These are phyloP conservation scores for Solanum tarijense DNA, from an alignment of 257 asterid species.

Conservation along the genomic window DNA sequence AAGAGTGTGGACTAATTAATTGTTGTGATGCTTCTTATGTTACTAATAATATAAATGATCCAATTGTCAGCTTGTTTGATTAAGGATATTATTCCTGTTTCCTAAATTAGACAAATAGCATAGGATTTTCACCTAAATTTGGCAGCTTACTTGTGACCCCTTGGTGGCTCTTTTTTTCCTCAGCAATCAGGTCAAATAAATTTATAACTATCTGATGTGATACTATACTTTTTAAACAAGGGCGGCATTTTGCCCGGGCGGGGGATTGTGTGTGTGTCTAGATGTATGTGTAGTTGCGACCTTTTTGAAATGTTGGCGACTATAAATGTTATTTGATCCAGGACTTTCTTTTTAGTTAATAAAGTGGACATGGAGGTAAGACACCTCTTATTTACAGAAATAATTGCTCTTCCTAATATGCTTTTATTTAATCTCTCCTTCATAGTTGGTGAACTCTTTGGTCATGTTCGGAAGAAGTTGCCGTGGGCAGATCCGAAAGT, in stretches of 20 bases:
- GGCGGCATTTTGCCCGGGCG: neutral
- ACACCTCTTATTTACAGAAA: neutral
- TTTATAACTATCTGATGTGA: neutral
- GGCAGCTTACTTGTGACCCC: neutral
- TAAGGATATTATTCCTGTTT: neutral
- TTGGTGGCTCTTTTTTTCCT: neutral
- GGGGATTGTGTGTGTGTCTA: neutral
- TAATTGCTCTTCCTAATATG: neutral
- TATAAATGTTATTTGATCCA: neutral
- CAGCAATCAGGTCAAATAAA: too few relatives aligned
- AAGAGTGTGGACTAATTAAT: neutral
- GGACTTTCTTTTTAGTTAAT: neutral
- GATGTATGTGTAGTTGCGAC: neutral
- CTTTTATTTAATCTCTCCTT: neutral
- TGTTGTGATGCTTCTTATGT: neutral
- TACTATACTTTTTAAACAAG: neutral
- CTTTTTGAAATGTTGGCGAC: neutral
- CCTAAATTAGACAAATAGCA: neutral
- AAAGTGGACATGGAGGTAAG: neutral
- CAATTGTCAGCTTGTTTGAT: neutral
- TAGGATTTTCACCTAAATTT: neutral
- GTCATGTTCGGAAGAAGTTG: constrained; percentile 66
- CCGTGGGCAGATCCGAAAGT: constrained; percentile 93
- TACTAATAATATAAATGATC: neutral
- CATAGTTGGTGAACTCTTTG: constrained; percentile 78